Conservation (phyloP, 768 basidiomycete genomes). For the Mycena crocata region DNA sequence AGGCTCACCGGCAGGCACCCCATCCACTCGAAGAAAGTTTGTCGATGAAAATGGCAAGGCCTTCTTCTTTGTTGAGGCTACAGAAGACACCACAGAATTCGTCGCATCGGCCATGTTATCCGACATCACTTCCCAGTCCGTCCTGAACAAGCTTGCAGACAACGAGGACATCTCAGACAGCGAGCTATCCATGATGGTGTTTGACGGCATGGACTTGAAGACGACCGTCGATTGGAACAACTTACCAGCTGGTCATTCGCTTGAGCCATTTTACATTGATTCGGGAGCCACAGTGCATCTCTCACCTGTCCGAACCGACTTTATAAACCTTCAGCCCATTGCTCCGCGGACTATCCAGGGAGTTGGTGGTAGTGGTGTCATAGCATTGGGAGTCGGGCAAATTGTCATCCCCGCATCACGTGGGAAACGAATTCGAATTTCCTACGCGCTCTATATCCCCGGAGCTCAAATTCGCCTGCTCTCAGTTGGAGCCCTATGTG, state of each 20-base stretch:
- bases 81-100: not conserved
- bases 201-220: not conserved
- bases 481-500: too few species aligned
- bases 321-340: constrained; percentile 38
- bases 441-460: too few species aligned
- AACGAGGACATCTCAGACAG: not conserved
- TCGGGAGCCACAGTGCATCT: constrained; percentile 41
- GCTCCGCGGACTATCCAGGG: constrained; percentile 38
- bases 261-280: constrained; percentile 39
- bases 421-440: too few species aligned
- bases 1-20: not conserved
- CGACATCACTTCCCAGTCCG: not conserved
- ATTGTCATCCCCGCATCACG: too few species aligned
- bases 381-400: constrained; percentile 39
- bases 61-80: not conserved
- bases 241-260: too few species aligned
- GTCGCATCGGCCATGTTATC: not conserved
- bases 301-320: constrained; percentile 39
- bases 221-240: too few species aligned
- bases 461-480: too few species aligned
- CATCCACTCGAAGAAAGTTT: not conserved
- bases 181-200: not conserved
- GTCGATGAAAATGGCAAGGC: not conserved
- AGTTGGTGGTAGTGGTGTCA: constrained; percentile 40
- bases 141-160: not conserved